Evolutionary conservation across 306 rosid genomes (phyloP), one percentile per base, ranked within the genome.

Genomic region (Vicia faba): DNA sequence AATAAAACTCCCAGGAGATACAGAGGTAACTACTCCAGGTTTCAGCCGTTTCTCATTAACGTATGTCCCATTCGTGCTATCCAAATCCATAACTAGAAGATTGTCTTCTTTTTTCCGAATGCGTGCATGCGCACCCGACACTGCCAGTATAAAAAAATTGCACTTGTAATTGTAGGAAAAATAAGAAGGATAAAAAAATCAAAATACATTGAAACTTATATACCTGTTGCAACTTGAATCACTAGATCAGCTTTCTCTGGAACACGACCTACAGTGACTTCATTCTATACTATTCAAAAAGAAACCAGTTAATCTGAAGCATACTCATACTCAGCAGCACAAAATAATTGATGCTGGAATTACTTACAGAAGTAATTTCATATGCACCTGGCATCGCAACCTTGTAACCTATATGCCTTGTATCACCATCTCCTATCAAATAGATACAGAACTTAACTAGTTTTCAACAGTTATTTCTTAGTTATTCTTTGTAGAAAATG

Each of bases 171-270:
- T 36, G 51, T 50, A 20, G 50, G 31, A 5, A 23, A 43, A 23
- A 9, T 5, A n/a, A 18, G 36, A 36, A 66, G 48, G 1, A 46
- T 7, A 2, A 18, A 18, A 16, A 16, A 28, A 23, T 29, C 40
- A 68, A 62, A 61, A 19, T 68, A 53, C 15, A 12, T 3, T 26
- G 15, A 38, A 68, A 57, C 48, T 20, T 45, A 9, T 38, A 63
- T 81, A 92, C 98, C 96, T 83, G 98, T 92, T 25, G 96, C 96
- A 73, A 92, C 87, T 35, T 93, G 96, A 76, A 92, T 89, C 26
- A 87, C 96, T 61, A 89, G 28, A 73, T 89, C 93, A 39, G 93
- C 98, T 81, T 92, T 83, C 28, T 71, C 98, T 10, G 96, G 96
- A 79, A 87, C 81, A 18, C 96, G 96, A 16, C 98, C 96, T 60